These are phyloP conservation scores for Trichoderma brevicompactum DNA, from an alignment of 2,329 filamentous ascomycete species.

Conservation along the genomic window DNA sequence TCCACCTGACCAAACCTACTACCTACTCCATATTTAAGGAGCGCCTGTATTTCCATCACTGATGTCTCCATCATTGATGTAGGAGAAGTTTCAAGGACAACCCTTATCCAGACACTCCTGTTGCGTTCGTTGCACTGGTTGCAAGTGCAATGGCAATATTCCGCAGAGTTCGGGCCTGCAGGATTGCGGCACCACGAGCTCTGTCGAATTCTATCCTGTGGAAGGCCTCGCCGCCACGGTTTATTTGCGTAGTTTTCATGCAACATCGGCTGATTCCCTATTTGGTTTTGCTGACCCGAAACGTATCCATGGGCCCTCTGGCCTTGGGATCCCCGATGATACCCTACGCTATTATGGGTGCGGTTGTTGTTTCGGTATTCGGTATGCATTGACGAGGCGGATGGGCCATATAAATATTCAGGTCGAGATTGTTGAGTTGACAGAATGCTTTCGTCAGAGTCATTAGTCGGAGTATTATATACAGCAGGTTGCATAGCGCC, in stretches of 20 bases:
- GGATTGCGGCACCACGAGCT: slow-evolving; percentile 35
- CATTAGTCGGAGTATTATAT: background rate
- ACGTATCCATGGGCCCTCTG: slow-evolving; percentile 12
- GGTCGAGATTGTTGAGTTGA: background rate
- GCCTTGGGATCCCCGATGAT: slow-evolving; percentile 20
- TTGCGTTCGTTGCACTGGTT: slow-evolving; percentile 38
- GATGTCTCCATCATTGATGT: slow-evolving; percentile 29
- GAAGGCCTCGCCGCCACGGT: slow-evolving; percentile 10
- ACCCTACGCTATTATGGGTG: background rate
- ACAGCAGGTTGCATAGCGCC: background rate
- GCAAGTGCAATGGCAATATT: slow-evolving; percentile 41
- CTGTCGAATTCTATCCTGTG: background rate
- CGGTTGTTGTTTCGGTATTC: slow-evolving; percentile 8
- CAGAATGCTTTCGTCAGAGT: background rate
- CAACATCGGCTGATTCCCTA: background rate
- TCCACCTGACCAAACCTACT: slow-evolving; percentile 41
- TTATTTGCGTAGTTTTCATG: slow-evolving; percentile 4
- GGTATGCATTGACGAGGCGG: slow-evolving; percentile 6
- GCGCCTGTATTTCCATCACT: slow-evolving; percentile 35
- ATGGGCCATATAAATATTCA: background rate
- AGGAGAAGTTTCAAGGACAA: slow-evolving; percentile 18
- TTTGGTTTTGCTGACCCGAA: slow-evolving; percentile 9
- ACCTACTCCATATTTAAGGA: slow-evolving; percentile 40
- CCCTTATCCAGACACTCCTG: slow-evolving; percentile 39
- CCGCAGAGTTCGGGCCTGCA: slow-evolving; percentile 20